Conservation (phyloP, 1,284 basidiomycete species). For the Puccinia triticina region DNA sequence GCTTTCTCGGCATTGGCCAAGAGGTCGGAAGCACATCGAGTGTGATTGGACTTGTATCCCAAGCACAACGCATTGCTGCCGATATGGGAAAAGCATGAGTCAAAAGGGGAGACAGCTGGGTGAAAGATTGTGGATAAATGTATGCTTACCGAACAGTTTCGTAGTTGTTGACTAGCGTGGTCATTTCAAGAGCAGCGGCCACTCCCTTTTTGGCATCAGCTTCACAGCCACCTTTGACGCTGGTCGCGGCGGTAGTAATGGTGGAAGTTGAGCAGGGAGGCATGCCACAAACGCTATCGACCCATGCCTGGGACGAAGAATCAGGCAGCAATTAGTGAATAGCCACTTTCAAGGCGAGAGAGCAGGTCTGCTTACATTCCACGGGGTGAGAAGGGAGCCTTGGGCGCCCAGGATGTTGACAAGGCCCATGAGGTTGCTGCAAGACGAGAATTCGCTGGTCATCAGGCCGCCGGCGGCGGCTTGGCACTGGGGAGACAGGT, state of each 20-base stretch:
- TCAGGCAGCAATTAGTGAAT: background rate
- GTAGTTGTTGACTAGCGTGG: slow-evolving; percentile 17
- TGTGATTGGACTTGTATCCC: slow-evolving; percentile 29
- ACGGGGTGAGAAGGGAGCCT: slow-evolving; percentile 11
- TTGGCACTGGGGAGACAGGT: slow-evolving; percentile 30
- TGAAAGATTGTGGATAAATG: background rate
- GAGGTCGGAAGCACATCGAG: slow-evolving; percentile 23
- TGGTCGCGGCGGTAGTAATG: background rate
- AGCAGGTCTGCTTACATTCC: background rate
- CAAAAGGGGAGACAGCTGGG: background rate
- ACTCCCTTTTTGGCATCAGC: slow-evolving; percentile 40
- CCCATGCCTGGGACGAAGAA: slow-evolving; percentile 17
- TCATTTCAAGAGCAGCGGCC: slow-evolving; percentile 9
- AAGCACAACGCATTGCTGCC: slow-evolving; percentile 10
- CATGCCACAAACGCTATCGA: background rate
- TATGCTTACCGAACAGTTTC: slow-evolving; percentile 9
- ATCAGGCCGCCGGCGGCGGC: slow-evolving; percentile 11
- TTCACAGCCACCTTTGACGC: slow-evolving; percentile 9
- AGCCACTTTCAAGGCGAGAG: background rate
- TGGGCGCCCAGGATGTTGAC: slow-evolving; percentile 8
- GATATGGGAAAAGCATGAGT: background rate
- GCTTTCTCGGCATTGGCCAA: slow-evolving; percentile 5
- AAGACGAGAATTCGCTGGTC: slow-evolving; percentile 23
- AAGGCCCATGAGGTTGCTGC: slow-evolving; percentile 37
- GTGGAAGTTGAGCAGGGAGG: slow-evolving; percentile 7